Base-by-base conservation (phyloP, 148 eudicot species). In the Rhododendron simsii region DNA sequence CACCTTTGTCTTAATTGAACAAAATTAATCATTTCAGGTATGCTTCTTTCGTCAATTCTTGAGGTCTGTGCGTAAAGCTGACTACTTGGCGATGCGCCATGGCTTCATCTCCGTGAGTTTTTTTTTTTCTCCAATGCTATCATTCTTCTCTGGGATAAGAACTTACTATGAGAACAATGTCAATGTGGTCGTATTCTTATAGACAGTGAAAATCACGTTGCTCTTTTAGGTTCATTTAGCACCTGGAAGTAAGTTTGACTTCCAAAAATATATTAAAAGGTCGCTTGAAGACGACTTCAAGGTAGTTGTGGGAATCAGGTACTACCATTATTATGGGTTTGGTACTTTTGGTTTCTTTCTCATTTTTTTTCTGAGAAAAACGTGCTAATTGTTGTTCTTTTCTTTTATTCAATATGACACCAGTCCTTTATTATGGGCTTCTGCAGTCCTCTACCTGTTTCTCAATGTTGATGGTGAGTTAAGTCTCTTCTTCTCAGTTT, bases 251-350 rank as follows among this genome's bases (percentile, higher is more conserved):
- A 93, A 93, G 89, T 97, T 97, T 83, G 91, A 97, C 90, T 97
- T 97, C 88, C 99, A 95, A 88, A 97, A 95, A 84, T 97, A 97
- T 87, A 94, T 97, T 78, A 94, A 94, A 89, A 93, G 99, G 84
- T 97, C 99, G 12, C 86, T 97, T 44, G 99, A 97, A 94, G 99
- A 97, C 48, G 99, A 97, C 92, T 97, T 93, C 86, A 97, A 97
- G 91, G 96, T 94, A 65, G 91, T 97, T 85, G 98, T 97, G 35
- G 99, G 99, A 78, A 94, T 97, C 87, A 95, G 96, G 99, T 97
- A 87, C 11, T 77, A 10, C 50, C 21, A 45, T 80, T 28, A 35
- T 33, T 14, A 7, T n/a, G 48, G 73, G n/a, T 41, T 82, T 59
- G 53, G 37, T 35, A 55, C 16, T 30, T 39, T 50, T 51, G 14